phyloP scores from a whole-genome alignment of 768 basidiomycete genomes.

The Pilatotrama ljubarskyi region DNA sequence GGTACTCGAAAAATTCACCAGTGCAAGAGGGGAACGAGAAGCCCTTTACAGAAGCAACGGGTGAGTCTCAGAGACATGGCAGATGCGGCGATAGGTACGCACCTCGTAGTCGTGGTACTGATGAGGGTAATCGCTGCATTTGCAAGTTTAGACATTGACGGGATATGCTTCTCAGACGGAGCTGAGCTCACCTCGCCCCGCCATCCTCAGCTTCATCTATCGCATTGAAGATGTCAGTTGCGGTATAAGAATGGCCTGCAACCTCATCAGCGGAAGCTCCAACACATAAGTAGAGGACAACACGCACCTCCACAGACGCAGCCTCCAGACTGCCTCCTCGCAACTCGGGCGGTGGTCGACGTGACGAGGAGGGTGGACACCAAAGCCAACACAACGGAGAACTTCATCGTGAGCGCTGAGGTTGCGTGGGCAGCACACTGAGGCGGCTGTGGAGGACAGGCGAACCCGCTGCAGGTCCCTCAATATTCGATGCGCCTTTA shows the following conservation, averaged over 20 bases:
- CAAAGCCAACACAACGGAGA: slow-evolving; percentile 11
- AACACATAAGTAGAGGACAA: no score
- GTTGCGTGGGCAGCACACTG: neutral
- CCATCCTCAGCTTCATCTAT: slow-evolving; percentile 26
- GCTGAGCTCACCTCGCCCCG: slow-evolving; percentile 20
- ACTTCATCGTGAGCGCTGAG: slow-evolving; percentile 3
- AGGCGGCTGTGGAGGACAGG: neutral
- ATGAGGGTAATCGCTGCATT: slow-evolving; percentile 30
- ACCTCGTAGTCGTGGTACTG: slow-evolving; percentile 32
- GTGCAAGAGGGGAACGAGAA: slow-evolving; percentile 28
- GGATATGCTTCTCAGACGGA: neutral
- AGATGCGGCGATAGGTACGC: neutral
- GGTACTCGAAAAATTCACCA: slow-evolving; percentile 28
- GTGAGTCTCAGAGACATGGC: neutral
- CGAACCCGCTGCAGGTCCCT: neutral
- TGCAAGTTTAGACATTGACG: neutral
- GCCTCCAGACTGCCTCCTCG: slow-evolving; percentile 21
- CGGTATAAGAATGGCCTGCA: slow-evolving; percentile 18
- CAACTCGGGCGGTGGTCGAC: slow-evolving; percentile 7
- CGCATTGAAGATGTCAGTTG: slow-evolving; percentile 23
- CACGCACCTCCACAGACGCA: slow-evolving; percentile 27
- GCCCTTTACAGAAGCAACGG: slow-evolving; percentile 7
- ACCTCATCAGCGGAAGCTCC: neutral
- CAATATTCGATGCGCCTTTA: neutral
- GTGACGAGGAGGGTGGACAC: slow-evolving; percentile 14